Evolutionary conservation across 202 grass and related monocot species (phyloP), one percentile per base, ranked within the genome.

Genomic region (Carex sylvatica): DNA sequence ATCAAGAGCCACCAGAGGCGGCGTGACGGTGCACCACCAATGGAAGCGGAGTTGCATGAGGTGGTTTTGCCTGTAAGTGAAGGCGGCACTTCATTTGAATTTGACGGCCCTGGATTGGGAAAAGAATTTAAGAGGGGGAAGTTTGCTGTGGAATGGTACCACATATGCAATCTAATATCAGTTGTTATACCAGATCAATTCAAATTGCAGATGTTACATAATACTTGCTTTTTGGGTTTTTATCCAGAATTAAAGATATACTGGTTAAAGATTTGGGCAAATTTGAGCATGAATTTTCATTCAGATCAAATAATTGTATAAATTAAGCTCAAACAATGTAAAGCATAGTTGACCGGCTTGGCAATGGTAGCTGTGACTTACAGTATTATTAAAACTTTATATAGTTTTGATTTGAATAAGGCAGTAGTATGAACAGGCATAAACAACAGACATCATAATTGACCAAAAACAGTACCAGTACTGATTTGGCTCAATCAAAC

Each of bases 1-100:
- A 93, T 64, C 72, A 92, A 73, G 38, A 92, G n/a, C 91, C 96
- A 96, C 92, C 92, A 93, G 22, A 88, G 66, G 88, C 86, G 89
- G 4, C 65, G 77, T 58, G 73, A 58, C 33, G 79, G 42, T 55
- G 61, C 47, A 53, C 23, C 28, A 35, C 23, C 4, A 31, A 33
- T 1, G 23, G 44, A 66, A 33, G 59, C 9, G n/a, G 23, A 80
- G 22, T 23, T 26, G 59, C 5, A 1, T 4, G 61, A 80, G 11
- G 62, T 9, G 23, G 23, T 12, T 49, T 68, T 82, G 35, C 28
- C 19, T 16, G 61, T 82, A n/a, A 51, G 71, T 54, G 35, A 63
- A 74, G 68, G 59, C 11, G 11, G 59, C n/a, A 14, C 33, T 64
- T 16, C 55, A 80, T 46, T 46, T 42, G 24, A 53, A 69, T 82